A percentile compares a stretch with the other conserved stretches of the same genome.
Conservation (phyloP, 2,329 filamentous ascomycete genomes). For the Spiromastix sp. region DNA sequence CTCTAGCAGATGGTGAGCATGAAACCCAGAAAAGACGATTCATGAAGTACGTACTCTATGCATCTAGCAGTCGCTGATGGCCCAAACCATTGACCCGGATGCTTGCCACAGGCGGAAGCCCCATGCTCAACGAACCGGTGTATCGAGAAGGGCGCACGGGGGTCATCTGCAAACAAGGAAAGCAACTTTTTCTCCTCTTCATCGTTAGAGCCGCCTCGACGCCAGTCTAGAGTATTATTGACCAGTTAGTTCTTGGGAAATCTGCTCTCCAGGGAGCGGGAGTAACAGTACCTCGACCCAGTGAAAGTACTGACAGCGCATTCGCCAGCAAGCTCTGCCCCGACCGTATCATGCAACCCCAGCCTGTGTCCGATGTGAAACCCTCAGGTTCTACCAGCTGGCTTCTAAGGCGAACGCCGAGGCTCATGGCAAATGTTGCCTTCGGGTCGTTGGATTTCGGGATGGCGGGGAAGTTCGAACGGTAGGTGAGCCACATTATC, state of each 20-base stretch:
- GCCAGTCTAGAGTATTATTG: slow-evolving; percentile 61
- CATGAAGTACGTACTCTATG: slow-evolving; percentile 63
- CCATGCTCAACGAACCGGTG: slow-evolving; percentile 90
- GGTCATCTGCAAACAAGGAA: slow-evolving; percentile 76
- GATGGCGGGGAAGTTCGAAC: slow-evolving; percentile 76
- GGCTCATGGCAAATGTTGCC: slow-evolving; percentile 61
- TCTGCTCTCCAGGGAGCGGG: no score
- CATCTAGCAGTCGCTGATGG: slow-evolving; percentile 92
- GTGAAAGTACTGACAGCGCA: slow-evolving; percentile 57
- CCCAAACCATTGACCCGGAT: slow-evolving; percentile 96
- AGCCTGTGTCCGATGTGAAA: slow-evolving; percentile 89
- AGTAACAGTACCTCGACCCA: slow-evolving; percentile 69
- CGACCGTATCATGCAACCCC: slow-evolving; percentile 98
- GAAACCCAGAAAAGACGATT: background rate
- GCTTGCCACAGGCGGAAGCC: slow-evolving; percentile 77
- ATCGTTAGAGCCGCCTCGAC: slow-evolving; percentile 44
- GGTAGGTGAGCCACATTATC: slow-evolving; percentile 91
- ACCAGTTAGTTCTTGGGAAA: no score
- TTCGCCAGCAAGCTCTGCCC: slow-evolving; percentile 91
- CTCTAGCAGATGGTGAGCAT: slow-evolving; percentile 39
- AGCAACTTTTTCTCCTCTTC: slow-evolving; percentile 61
- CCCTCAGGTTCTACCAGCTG: slow-evolving; percentile 68
- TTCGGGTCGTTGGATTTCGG: slow-evolving; percentile 65
- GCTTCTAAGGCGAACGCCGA: slow-evolving; percentile 73
- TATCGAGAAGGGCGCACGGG: slow-evolving; percentile 80